Evolutionary conservation across 2,329 filamentous ascomycete genomes (phyloP).

Genomic region (Phyllosticta citrichinensis): DNA sequence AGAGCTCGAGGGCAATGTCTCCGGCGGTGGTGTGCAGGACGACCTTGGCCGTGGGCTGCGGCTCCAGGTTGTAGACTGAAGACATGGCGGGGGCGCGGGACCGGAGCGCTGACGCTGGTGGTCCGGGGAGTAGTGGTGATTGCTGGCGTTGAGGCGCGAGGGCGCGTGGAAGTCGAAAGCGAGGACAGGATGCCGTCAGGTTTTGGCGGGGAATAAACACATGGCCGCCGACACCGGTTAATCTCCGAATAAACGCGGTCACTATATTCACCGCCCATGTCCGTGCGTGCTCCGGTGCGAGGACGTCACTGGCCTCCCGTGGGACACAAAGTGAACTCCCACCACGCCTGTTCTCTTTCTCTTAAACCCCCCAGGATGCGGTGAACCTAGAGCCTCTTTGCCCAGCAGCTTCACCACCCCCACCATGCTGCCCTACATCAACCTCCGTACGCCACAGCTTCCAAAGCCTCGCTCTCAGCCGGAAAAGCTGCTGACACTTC

Average conservation of each 20-base stretch:
- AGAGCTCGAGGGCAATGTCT: conserved; percentile 84
- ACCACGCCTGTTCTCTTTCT: not conserved
- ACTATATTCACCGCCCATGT: not conserved
- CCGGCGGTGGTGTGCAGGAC: conserved; percentile 84
- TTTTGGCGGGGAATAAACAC: not conserved
- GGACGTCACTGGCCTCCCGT: conserved; percentile 13
- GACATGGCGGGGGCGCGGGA: conserved; percentile 52
- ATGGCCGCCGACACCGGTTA: conserved; percentile 5
- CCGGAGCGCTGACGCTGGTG: not conserved
- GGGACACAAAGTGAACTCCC: not conserved
- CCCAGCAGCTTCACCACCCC: not conserved
- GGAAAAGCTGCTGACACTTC: not conserved
- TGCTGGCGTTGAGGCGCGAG: not conserved
- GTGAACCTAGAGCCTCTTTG: not conserved
- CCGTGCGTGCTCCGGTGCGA: conserved; percentile 1
- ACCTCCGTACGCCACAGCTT: conserved; percentile 40
- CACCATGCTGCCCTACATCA: conserved; percentile 54
- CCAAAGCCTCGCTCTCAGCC: conserved; percentile 8
- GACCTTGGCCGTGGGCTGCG: conserved; percentile 84
- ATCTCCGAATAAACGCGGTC: not conserved
- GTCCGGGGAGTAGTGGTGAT: not conserved
- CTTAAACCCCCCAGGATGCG: not conserved
- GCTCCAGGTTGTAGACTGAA: conserved; percentile 85
- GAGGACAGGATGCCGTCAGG: too few species aligned
- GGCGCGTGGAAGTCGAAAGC: not conserved